Conservation (phyloP, 208 protist species). For the Wallacemonas rigidus region DNA sequence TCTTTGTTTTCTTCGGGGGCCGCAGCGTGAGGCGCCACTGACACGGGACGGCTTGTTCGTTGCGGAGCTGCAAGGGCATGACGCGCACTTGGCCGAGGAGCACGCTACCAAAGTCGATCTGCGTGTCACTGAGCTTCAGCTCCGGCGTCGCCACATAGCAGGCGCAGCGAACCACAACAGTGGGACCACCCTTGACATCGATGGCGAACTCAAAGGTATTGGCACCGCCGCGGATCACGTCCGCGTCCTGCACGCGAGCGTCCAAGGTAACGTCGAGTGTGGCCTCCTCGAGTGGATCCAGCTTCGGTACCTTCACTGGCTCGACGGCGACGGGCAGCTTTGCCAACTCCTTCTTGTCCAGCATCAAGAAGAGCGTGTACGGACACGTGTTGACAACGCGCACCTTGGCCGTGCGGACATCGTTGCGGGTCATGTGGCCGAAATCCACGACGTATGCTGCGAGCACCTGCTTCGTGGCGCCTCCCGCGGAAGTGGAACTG, state of each 20-base stretch:
- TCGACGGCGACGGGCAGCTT: slow-evolving; percentile 62
- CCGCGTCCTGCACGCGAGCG: slow-evolving; percentile 14
- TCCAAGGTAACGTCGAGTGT: slow-evolving; percentile 65
- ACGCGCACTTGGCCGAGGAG: slow-evolving; percentile 83
- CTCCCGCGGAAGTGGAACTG: slow-evolving; percentile 49
- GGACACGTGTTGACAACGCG: slow-evolving; percentile 86
- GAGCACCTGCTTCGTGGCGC: slow-evolving; percentile 68
- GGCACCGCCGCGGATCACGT: slow-evolving; percentile 45
- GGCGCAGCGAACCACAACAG: slow-evolving; percentile 77
- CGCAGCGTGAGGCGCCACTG: slow-evolving; percentile 77
- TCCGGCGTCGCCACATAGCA: slow-evolving; percentile 93
- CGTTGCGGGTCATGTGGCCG: slow-evolving; percentile 92
- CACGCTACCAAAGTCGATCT: slow-evolving; percentile 90
- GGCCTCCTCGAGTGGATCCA: slow-evolving; percentile 52
- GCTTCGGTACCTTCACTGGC: slow-evolving; percentile 75
- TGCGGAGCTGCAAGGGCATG: slow-evolving; percentile 83
- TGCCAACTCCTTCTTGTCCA: slow-evolving; percentile 80
- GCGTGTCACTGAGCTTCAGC: slow-evolving; percentile 58
- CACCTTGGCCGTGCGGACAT: slow-evolving; percentile 75
- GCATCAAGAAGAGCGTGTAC: slow-evolving; percentile 57
- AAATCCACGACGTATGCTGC: slow-evolving; percentile 93
- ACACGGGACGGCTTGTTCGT: slow-evolving; percentile 87
- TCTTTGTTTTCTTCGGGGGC: slow-evolving; percentile 22
- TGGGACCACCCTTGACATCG: slow-evolving; percentile 84
- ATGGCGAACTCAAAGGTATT: slow-evolving; percentile 82